Percentiles rank a stretch among this genome's conserved stretches.
These are phyloP conservation scores for Diacronema lutheri DNA, from an alignment of 78 protist genomes.

Conservation along the genomic window DNA sequence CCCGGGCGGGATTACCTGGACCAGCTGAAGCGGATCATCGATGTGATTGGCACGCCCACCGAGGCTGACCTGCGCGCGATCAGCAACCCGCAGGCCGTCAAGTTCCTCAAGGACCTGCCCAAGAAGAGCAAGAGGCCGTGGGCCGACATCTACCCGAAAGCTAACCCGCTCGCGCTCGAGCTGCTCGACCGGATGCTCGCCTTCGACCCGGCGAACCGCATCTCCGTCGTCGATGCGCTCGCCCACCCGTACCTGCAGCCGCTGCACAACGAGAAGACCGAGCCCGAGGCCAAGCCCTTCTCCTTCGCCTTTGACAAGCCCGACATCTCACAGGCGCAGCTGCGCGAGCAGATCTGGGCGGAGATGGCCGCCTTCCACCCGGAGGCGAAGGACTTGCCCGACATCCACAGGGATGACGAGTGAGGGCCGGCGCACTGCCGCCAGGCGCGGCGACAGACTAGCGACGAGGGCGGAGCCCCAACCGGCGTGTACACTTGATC, in stretches of 20 bases:
- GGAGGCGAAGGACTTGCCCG: too few relatives aligned
- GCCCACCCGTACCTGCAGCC: background rate
- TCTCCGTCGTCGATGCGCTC: slow-evolving; percentile 13
- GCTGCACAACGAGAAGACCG: background rate
- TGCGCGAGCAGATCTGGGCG: background rate
- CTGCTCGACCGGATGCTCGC: slow-evolving; percentile 77
- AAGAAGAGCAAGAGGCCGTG: background rate
- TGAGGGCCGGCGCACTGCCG: too few relatives aligned
- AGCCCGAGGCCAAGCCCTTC: background rate
- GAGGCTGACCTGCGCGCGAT: slow-evolving; percentile 67
- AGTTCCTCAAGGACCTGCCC: slow-evolving; percentile 24
- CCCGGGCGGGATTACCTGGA: slow-evolving; percentile 52
- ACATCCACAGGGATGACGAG: too few relatives aligned
- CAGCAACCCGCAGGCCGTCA: slow-evolving; percentile 1
- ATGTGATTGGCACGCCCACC: slow-evolving; percentile 73
- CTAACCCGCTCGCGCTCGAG: slow-evolving; percentile 63
- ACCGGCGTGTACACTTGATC: too few relatives aligned
- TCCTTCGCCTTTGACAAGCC: slow-evolving; percentile 8
- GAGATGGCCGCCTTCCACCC: too few relatives aligned
- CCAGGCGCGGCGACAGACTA: too few relatives aligned
- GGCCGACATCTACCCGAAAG: slow-evolving; percentile 34
- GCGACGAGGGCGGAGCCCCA: too few relatives aligned
- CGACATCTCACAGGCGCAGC: background rate
- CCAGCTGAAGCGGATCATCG: slow-evolving; percentile 76
- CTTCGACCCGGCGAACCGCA: slow-evolving; percentile 85